These are phyloP conservation scores for Eucalyptus globulus DNA, from an alignment of 345 rosid species.

Conservation along the genomic window DNA sequence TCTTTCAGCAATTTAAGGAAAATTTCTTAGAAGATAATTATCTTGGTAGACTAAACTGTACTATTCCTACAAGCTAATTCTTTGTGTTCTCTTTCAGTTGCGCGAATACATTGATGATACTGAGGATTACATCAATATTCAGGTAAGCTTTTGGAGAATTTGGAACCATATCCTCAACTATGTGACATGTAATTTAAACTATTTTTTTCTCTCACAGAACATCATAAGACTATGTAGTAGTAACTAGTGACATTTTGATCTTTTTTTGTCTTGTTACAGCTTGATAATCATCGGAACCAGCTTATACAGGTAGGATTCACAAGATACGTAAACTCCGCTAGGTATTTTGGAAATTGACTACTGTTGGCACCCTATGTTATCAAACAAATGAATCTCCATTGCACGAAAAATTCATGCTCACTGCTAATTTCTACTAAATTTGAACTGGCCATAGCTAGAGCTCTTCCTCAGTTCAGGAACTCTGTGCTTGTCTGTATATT, in stretches of 20 bases:
- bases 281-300: constrained; percentile 69
- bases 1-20: not conserved
- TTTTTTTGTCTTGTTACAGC: constrained; percentile 17
- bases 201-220: not conserved
- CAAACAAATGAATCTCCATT: not conserved
- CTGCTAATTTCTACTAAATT: not conserved
- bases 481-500: constrained; percentile 29
- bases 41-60: not conserved
- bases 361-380: not conserved
- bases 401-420: not conserved
- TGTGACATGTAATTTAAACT: not conserved
- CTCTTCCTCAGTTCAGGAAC: constrained; percentile 44
- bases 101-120: constrained; percentile 80
- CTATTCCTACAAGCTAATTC: not conserved
- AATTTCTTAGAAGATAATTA: not conserved
- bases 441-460: constrained; percentile 5
- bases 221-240: not conserved
- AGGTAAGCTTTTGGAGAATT: constrained; percentile 4
- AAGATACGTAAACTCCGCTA: not conserved
- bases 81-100: constrained; percentile 17
- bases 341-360: not conserved
- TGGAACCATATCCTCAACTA: not conserved
- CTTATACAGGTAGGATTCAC: constrained; percentile 45
- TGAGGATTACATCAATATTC: constrained; percentile 73
- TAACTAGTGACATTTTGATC: not conserved